phyloP scores from a whole-genome alignment of 495 filamentous ascomycete genomes.

The Evernia prunastri region DNA sequence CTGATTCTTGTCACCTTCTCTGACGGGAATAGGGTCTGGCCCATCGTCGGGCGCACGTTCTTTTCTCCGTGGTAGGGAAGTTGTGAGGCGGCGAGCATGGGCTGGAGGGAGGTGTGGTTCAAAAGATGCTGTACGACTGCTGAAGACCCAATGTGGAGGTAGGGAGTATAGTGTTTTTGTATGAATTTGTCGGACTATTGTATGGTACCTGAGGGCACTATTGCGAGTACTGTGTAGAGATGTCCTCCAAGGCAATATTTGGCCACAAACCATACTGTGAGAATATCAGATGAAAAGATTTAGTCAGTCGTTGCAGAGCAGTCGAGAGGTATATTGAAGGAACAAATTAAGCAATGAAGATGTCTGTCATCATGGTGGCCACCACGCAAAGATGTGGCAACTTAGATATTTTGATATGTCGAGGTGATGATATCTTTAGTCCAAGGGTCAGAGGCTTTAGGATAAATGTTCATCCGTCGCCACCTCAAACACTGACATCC shows the following conservation, averaged over 20 bases:
- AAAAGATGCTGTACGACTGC: constrained; percentile 32
- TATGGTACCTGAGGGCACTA: neutral
- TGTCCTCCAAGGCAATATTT: constrained; percentile 51
- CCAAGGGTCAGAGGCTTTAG: constrained; percentile 5
- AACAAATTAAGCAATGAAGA: neutral
- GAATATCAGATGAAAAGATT: neutral
- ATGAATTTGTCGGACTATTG: neutral
- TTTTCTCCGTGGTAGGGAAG: constrained; percentile 24
- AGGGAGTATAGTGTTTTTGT: neutral
- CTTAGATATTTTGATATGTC: neutral
- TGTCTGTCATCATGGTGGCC: neutral
- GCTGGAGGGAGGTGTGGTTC: constrained; percentile 28
- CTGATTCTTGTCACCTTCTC: constrained; percentile 31
- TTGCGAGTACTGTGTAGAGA: constrained; percentile 36
- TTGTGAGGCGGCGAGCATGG: constrained; percentile 19
- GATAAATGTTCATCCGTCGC: constrained; percentile 3
- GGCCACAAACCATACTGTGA: constrained; percentile 48
- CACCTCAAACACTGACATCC: neutral
- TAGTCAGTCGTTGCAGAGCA: neutral
- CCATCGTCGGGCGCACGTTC: constrained; percentile 26
- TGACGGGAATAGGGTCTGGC: constrained; percentile 38
- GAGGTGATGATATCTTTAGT: constrained; percentile 11
- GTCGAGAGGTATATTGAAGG: neutral
- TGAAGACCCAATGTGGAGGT: neutral
- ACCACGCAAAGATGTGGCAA: neutral